Conservation (phyloP, 768 basidiomycete species). For the Polyporus arcularius region DNA sequence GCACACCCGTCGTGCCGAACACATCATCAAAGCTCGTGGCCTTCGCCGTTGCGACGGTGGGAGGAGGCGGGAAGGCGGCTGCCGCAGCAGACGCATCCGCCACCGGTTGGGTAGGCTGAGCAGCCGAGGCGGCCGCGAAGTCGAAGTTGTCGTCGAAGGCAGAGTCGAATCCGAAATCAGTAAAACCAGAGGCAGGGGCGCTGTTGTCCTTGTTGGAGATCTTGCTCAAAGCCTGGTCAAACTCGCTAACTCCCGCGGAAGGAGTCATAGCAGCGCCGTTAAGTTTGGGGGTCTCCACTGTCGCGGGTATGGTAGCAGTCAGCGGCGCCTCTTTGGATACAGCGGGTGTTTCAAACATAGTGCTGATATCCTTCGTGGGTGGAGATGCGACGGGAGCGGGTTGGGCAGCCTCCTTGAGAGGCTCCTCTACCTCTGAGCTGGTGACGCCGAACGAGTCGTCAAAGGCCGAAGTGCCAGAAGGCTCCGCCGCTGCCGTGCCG, state of each 20-base stretch:
- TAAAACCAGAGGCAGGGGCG: conserved; percentile 34
- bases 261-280: conserved; percentile 21
- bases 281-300: conserved; percentile 13
- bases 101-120: conserved; percentile 33
- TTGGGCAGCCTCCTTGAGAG: conserved; percentile 20
- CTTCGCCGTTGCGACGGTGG: conserved; percentile 16
- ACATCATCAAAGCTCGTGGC: conserved; percentile 37
- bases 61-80: conserved; percentile 11
- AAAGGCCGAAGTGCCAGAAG: conserved; percentile 39
- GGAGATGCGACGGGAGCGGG: conserved; percentile 24
- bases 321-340: conserved; percentile 11
- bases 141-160: conserved; percentile 71
- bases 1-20: conserved; percentile 24
- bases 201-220: conserved; percentile 37
- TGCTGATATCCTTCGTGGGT: conserved; percentile 20
- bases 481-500: conserved; percentile 15
- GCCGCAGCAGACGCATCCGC: conserved; percentile 22
- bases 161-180: conserved; percentile 62
- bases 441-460: conserved; percentile 58
- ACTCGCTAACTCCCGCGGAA: conserved; percentile 50
- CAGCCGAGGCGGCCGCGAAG: conserved; percentile 45
- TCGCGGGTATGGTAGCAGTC: conserved; percentile 15
- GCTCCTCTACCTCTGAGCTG: background rate
- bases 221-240: conserved; percentile 75
- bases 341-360: conserved; percentile 18